Evolutionary conservation across 192 early-diverging fungal species (phyloP), one percentile per base, ranked within the genome.

Genomic region (Podila horticola): DNA sequence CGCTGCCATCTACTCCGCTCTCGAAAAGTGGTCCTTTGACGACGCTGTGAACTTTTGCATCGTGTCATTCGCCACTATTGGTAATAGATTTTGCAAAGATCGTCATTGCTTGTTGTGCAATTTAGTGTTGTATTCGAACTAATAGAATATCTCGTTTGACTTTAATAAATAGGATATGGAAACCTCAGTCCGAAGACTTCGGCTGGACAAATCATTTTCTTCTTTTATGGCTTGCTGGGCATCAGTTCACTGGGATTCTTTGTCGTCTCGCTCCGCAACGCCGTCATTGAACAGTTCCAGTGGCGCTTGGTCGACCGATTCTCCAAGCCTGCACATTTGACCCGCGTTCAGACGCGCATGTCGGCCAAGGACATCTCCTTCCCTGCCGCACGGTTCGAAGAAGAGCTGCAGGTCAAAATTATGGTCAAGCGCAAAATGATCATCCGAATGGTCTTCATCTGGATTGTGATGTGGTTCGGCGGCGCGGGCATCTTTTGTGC

Each of bases 21-120:
- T 81, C 20, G 77, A 81, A 24, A 28, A 7, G 2, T 81, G 77
- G 77, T 33, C 62, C 15, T 81, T 81, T 81, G 77, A 81, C 67
- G n/a, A 81, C 12, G 70, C 77, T 17, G 71, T 81, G 58, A 81
- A 81, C 58, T 81, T 81, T 73, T 81, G 77, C 33, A 81, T 81
- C 49, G 77, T 81, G 11, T 81, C 77, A 10, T 81, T 81, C 70
- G 71, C 77, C n/a, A 81, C 77, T 6, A 81, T 81, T 24, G 77
- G 77, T 81, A 81, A n/a, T 64, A 22, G 12, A 31, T 62, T 31
- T 22, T 20, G 12, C 20, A 19, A 22, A 62, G 28, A 28, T 3
- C 26, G n/a, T 63, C 34, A 45, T 12, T 33, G 17, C 36, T 24
- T 17, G 6, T 52, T 50, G 28, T 0, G 4, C 22, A 15, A 31